These are phyloP conservation scores for Leptographium flavum DNA, from an alignment of 2,329 filamentous ascomycete genomes.

Conservation along the genomic window DNA sequence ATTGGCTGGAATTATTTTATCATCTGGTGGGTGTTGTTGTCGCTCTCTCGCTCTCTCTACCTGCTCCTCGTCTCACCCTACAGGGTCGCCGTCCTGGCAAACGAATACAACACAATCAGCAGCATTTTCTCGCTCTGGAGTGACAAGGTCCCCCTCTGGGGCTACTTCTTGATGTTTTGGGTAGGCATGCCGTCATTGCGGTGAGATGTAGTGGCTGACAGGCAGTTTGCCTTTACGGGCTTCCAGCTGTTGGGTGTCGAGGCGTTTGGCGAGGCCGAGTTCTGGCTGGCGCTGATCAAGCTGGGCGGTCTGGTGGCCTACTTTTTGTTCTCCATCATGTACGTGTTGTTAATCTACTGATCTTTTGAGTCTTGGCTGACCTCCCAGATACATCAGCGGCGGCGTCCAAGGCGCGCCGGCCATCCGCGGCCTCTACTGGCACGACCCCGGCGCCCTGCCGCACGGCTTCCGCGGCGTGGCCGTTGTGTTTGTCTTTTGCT, in stretches of 20 bases:
- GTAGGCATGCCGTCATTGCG: no score
- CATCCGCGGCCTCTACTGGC: slow-evolving; percentile 24
- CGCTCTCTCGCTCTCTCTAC: no score
- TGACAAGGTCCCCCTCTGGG: slow-evolving; percentile 27
- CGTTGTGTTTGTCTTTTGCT: slow-evolving; percentile 23
- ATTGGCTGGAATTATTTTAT: slow-evolving; percentile 37
- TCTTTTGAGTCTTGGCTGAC: slow-evolving; percentile 1
- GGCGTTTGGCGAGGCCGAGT: slow-evolving; percentile 29
- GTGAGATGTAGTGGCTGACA: no score
- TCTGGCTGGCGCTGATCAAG: slow-evolving; percentile 29
- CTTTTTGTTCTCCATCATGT: slow-evolving; percentile 21
- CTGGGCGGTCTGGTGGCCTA: slow-evolving; percentile 19
- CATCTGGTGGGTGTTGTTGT: no score
- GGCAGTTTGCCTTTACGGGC: slow-evolving; percentile 23
- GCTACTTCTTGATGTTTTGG: slow-evolving; percentile 24
- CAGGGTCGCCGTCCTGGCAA: slow-evolving; percentile 17
- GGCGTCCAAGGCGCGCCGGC: slow-evolving; percentile 14
- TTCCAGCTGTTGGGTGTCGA: slow-evolving; percentile 20
- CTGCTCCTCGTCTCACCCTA: no score
- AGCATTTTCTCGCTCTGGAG: slow-evolving; percentile 30
- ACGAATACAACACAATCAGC: slow-evolving; percentile 12
- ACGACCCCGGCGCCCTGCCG: slow-evolving; percentile 37
- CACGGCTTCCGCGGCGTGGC: slow-evolving; percentile 31
- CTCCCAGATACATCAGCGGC: slow-evolving; percentile 19
- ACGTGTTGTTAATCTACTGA: slow-evolving; percentile 29